Base-by-base conservation (phyloP, 2,329 filamentous ascomycete genomes). In the Colletotrichum viniferum region DNA sequence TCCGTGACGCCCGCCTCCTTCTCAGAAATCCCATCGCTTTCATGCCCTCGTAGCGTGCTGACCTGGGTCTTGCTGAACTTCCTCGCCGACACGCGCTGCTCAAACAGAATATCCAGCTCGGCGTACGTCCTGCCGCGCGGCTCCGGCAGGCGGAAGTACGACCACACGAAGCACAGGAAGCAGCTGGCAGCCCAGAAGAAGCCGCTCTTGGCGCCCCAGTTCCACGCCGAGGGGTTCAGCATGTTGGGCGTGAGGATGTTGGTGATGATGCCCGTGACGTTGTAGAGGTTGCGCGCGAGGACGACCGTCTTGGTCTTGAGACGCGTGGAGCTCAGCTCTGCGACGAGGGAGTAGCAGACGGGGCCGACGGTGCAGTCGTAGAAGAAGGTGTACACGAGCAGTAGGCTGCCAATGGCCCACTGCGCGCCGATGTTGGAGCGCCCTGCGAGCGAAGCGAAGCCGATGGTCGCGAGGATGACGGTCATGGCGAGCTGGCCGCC, bases 81-180 rank as follows among this genome's bases (percentile, higher is more conserved):
- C 75, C 87, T 82, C 2, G 88, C 86, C 26, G 84, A 80, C 12
- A 87, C 80, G 12, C 80, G 78, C 28, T 83, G 80, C 77, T 90
- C 87, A 78, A 92, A 92, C 74, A 92, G 81, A 13, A 88, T 81
- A 67, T 92, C 90, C 3, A 92, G 84, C 81, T 92, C 90, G 48
- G 87, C 88, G 67, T 89, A 88, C 0, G 88, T 89, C 48, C 88
- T 85, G 8, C 86, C 89, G 72, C 86, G 87, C 18, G 90, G 89
- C 83, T 92, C 90, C 5, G 89, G 89, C 7, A 90, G 83, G 21
- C 86, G 87, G 78, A 88, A 89, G 74, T 84, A 89, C 0, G 88
- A 87, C 85, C 90, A 92, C 1, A 85, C 65, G 4, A 87, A 81
- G 38, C 87, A 88, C 5, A 86, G 16, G 5, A 87, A 77, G 77